phyloP scores from a whole-genome alignment of 1,284 basidiomycete species.

The Peniophora sp. region DNA sequence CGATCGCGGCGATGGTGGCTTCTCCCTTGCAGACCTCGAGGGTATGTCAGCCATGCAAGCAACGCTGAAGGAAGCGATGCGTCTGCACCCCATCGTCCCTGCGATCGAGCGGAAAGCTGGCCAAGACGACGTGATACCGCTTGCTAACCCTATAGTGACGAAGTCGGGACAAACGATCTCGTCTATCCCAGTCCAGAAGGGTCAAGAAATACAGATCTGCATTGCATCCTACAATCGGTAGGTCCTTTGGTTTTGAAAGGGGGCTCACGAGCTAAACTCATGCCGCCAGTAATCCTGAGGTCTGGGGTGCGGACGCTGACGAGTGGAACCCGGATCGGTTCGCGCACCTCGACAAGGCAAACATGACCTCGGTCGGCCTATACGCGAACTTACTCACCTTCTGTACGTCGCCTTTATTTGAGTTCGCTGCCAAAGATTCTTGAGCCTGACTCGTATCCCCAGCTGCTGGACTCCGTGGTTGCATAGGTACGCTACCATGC shows the following conservation, averaged over 20 bases:
- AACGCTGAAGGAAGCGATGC: conserved; percentile 24
- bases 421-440: background rate
- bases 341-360: conserved; percentile 24
- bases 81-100: conserved; percentile 27
- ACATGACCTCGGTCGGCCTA: conserved; percentile 33
- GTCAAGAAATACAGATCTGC: conserved; percentile 24
- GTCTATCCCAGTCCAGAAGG: conserved; percentile 28
- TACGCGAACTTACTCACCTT: conserved; percentile 41
- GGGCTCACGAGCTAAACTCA: conserved; percentile 1
- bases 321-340: conserved; percentile 45
- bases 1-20: conserved; percentile 26
- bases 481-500: conserved; percentile 26
- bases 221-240: conserved; percentile 25
- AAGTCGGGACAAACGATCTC: conserved; percentile 21
- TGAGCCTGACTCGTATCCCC: background rate
- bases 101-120: conserved; percentile 21
- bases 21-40: conserved; percentile 40
- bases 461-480: conserved; percentile 20
- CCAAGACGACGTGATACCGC: conserved; percentile 30
- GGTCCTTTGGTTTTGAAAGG: background rate
- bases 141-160: conserved; percentile 24
- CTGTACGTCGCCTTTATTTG: conserved; percentile 4
- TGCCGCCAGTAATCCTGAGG: conserved; percentile 16
- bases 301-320: conserved; percentile 45
- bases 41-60: conserved; percentile 29